These are phyloP conservation scores for Royoungia palumana DNA, from an alignment of 768 basidiomycete genomes.

Conservation along the genomic window DNA sequence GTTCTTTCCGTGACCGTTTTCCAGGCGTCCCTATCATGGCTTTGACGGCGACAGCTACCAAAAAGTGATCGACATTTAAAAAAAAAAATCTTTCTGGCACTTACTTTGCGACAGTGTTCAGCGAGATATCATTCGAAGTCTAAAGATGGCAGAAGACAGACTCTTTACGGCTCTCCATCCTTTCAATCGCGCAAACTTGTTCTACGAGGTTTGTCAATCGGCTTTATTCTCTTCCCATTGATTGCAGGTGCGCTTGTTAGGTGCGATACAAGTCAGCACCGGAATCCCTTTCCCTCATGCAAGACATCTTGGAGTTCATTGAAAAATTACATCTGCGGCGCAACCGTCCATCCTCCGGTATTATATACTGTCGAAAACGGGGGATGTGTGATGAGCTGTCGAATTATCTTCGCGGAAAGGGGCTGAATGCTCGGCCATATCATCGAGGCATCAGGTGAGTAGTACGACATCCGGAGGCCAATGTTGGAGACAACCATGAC, in stretches of 20 bases:
- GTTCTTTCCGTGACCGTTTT: constrained; percentile 64
- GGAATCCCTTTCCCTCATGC: constrained; percentile 53
- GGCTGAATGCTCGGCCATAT: constrained; percentile 66
- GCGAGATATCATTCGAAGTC: constrained; percentile 63
- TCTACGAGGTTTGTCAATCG: constrained; percentile 59
- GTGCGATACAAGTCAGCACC: constrained; percentile 61
- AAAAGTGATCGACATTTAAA: constrained; percentile 38
- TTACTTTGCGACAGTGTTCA: constrained; percentile 53
- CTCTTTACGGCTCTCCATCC: constrained; percentile 69
- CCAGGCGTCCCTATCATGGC: constrained; percentile 81
- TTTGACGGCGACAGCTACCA: constrained; percentile 79
- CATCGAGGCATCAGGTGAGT: constrained; percentile 65
- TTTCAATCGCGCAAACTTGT: constrained; percentile 78
- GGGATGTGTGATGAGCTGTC: constrained; percentile 67
- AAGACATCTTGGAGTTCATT: constrained; percentile 66
- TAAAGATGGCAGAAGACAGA: constrained; percentile 54
- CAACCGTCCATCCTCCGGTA: constrained; percentile 60
- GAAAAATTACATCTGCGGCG: constrained; percentile 56
- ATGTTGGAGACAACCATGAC: neutral
- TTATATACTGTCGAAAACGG: constrained; percentile 74
- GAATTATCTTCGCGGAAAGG: constrained; percentile 58
- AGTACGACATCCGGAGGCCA: neutral
- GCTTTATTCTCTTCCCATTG: neutral
- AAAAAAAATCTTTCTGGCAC: neutral
- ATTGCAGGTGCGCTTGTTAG: constrained; percentile 30